These are phyloP conservation scores for Tympanopsis confertula DNA, from an alignment of 2,329 filamentous ascomycete genomes.

Conservation along the genomic window DNA sequence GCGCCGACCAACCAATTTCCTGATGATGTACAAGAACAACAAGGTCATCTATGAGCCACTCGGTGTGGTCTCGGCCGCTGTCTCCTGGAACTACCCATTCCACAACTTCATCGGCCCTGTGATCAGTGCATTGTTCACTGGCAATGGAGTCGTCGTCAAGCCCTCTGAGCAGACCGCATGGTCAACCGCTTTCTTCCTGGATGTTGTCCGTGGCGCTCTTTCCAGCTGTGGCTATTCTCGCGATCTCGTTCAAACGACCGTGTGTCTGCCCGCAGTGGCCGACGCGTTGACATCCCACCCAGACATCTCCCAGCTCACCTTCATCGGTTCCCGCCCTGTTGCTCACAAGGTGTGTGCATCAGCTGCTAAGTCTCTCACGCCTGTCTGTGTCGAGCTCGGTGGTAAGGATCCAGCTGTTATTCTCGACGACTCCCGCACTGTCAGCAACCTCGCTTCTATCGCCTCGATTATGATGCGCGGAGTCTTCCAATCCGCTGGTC, in stretches of 20 bases:
- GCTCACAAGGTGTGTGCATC: slow-evolving; percentile 80
- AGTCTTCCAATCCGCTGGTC: slow-evolving; percentile 86
- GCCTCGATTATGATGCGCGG: slow-evolving; percentile 78
- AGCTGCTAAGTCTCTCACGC: slow-evolving; percentile 75
- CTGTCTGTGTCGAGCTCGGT: slow-evolving; percentile 80
- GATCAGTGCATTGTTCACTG: slow-evolving; percentile 80
- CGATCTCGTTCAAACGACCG: slow-evolving; percentile 70
- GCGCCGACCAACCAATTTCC: slow-evolving; percentile 70
- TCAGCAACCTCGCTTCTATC: slow-evolving; percentile 55
- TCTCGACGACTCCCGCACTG: slow-evolving; percentile 57
- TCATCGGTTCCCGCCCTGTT: slow-evolving; percentile 82
- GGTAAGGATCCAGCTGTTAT: slow-evolving; percentile 90
- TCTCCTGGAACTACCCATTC: slow-evolving; percentile 96
- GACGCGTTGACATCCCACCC: slow-evolving; percentile 75
- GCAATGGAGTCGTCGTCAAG: slow-evolving; percentile 87
- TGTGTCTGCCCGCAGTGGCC: slow-evolving; percentile 79
- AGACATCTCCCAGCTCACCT: slow-evolving; percentile 77
- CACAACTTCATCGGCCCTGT: slow-evolving; percentile 89
- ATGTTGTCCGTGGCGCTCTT: slow-evolving; percentile 69
- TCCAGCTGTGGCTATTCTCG: slow-evolving; percentile 72
- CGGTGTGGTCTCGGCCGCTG: slow-evolving; percentile 81
- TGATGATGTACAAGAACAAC: slow-evolving; percentile 94
- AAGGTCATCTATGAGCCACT: slow-evolving; percentile 83
- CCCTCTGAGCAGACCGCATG: slow-evolving; percentile 91
- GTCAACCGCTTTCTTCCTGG: slow-evolving; percentile 74